Evolutionary conservation across 2,329 filamentous ascomycete genomes (phyloP), one percentile per base, ranked within the genome.

Genomic region (Colletotrichum limetticola): DNA sequence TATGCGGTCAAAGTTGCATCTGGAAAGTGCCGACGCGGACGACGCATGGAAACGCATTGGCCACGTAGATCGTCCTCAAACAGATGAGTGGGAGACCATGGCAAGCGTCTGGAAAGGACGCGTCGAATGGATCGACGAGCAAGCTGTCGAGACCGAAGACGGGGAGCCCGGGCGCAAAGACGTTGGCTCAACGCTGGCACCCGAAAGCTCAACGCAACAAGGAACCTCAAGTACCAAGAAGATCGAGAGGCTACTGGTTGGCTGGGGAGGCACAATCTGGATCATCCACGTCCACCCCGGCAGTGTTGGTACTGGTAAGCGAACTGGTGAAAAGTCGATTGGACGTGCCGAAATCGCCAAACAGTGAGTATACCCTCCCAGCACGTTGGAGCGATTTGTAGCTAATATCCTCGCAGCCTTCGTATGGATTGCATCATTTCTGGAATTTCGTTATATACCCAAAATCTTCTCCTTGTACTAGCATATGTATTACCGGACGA

Each of bases 351-450:
- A 98, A 80, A 96, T 98, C 80, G 91, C 95, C 74, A 97, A 97
- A 83, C 95, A 96, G 94, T 97, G 82, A 89, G 94, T 89, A 49
- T n/a, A 12, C 2, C 11, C 5, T 4, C 7, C 1, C 4, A 22
- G 3, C 14, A 3, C 22, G 7, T 11, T 6, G 26, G 37, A 26
- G 28, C 28, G 35, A 63, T n/a, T 24, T 14, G 46, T 37, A 14
- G 57, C 81, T 83, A 77, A 83, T 80, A 28, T 75, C 63, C 30
- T 30, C 4, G 22, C 76, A 95, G 93, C 83, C 90, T 98, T 83
- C 94, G 95, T 79, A 97, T 97, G 84, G 97, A 99, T 85, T 98
- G 97, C 87, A 95, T 98, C 82, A 95, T 99, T 86, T 98, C 97
- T 81, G 97, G 97, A 79, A 93, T 99, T 83, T 97, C 96, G 76